A percentile compares a stretch with the other conserved stretches of the same genome.
phyloP scores from a whole-genome alignment of 768 basidiomycete species.

The Naganishia antarctica region DNA sequence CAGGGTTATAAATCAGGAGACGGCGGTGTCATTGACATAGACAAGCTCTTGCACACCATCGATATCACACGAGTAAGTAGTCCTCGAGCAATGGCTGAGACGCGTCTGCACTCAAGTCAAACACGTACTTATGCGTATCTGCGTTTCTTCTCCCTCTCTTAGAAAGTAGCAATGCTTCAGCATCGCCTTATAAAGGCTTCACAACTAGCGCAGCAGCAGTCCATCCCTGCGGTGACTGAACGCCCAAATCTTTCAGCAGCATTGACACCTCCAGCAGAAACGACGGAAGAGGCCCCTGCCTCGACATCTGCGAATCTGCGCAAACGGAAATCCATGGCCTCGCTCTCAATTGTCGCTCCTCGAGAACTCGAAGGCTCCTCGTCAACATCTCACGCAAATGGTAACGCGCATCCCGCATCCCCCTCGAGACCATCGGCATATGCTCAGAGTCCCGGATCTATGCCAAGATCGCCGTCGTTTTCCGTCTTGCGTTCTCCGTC shows the following conservation, averaged over 20 bases:
- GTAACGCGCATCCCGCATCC: not conserved
- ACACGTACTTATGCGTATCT: not conserved
- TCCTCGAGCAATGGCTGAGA: not conserved
- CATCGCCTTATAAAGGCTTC: slow-evolving; percentile 8
- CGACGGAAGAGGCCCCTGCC: not conserved
- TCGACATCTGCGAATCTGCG: slow-evolving; percentile 1
- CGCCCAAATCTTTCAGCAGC: not conserved
- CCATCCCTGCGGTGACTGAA: not conserved
- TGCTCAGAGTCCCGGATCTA: not conserved
- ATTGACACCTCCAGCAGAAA: not conserved
- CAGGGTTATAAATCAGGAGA: not conserved
- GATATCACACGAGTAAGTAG: slow-evolving; percentile 23
- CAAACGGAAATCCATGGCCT: slow-evolving; percentile 17
- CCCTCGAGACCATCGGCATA: not conserved
- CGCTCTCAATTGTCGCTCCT: slow-evolving; percentile 6
- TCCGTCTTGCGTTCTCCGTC: not conserved
- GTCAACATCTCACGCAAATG: not conserved
- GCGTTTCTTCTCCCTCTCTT: not conserved
- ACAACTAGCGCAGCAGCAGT: slow-evolving; percentile 1
- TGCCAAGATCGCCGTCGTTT: not conserved
- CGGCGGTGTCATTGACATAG: slow-evolving; percentile 14
- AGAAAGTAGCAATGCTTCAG: slow-evolving; percentile 20
- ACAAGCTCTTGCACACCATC: slow-evolving; percentile 22
- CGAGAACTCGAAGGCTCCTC: not conserved
- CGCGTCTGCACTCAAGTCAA: not conserved